Percentiles rank a stretch among this genome's conserved stretches.
Evolutionary conservation across 108 stramenopile species (phyloP).

Genomic region (Nitzschia sp.): DNA sequence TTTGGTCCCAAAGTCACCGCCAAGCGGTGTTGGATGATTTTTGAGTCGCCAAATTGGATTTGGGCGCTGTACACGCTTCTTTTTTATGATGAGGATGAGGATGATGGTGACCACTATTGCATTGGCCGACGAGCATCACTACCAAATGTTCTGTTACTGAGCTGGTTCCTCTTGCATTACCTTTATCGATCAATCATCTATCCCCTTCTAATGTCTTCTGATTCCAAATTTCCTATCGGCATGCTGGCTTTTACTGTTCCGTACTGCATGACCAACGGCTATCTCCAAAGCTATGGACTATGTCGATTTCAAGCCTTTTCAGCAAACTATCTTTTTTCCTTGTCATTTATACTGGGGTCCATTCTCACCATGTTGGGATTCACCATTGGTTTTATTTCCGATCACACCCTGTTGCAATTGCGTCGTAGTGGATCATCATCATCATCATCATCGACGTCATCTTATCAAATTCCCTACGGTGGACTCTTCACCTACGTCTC

Average conservation of each 20-base stretch:
- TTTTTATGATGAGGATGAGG: too few species aligned
- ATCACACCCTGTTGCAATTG: conserved; percentile 70
- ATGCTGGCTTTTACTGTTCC: conserved; percentile 38
- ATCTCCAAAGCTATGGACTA: conserved; percentile 32
- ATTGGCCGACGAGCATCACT: background rate
- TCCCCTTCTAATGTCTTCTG: conserved; percentile 67
- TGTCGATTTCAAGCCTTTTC: conserved; percentile 30
- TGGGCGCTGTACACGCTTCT: conserved; percentile 42
- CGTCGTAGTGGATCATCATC: too few species aligned
- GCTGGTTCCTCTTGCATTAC: conserved; percentile 85
- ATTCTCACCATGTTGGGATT: conserved; percentile 61
- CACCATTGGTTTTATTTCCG: conserved; percentile 66
- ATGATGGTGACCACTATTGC: too few species aligned
- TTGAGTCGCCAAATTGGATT: conserved; percentile 73
- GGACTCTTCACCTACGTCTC: conserved; percentile 73
- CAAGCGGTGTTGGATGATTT: conserved; percentile 58
- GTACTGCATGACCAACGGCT: conserved; percentile 77
- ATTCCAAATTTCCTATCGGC: conserved; percentile 57
- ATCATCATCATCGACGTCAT: background rate
- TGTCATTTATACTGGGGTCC: conserved; percentile 49
- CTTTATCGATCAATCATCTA: conserved; percentile 83
- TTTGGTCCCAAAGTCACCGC: conserved; percentile 58
- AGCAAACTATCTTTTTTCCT: background rate
- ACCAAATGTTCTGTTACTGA: conserved; percentile 55
- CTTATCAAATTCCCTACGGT: conserved; percentile 70